Base-by-base conservation (phyloP, 2,329 filamentous ascomycete genomes). In the Fusarium austroafricanum region DNA sequence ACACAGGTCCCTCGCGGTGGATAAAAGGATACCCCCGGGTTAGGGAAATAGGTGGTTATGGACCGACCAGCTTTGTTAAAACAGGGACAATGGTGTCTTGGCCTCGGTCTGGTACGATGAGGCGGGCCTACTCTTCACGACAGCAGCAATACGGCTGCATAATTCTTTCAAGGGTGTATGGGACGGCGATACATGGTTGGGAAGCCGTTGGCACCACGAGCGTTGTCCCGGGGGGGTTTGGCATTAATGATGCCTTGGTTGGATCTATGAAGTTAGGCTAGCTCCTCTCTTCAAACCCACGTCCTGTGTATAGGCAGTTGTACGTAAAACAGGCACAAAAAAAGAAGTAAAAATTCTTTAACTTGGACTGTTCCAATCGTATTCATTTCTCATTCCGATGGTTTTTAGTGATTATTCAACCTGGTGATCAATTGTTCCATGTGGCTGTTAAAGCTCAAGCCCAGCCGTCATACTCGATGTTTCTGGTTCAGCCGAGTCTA, bases 281-380 rank as follows among this genome's bases (percentile, higher is more conserved):
- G 58, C 58, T 61, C 51, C 53, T 63, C 50, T 74, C 69, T 73
- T 68, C 65, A 46, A 58, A 57, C 61, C 66, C 70, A 65, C 61
- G 59, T 71, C 71, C 73, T 77, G 71, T 77, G 75, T 77, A 76
- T 79, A 77, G 75, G 74, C 78, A 80, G 76, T 74, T 79, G 75
- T 77, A 70, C 67, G 47, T 68, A 75, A 60, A 40, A 78, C 75
- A 79, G 73, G 75, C 74, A 76, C 72, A 76, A 76, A 76, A 73
- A 78, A 77, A 75, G 72, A 75, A 77, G 72, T 68, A 76, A 77
- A 78, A 80, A 64, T 74, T 73, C 65, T 67, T 72, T 68, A 49
- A 70, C 31, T 53, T 55, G 37, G 42, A 57, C 45, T 63, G 40
- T 56, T 65, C 53, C 53, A 49, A 55, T 56, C 49, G 58, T 39